These are phyloP conservation scores for Hyphopichia wangnamkhiaoensis DNA, from an alignment of 1,139 yeast genomes.

Conservation along the genomic window DNA sequence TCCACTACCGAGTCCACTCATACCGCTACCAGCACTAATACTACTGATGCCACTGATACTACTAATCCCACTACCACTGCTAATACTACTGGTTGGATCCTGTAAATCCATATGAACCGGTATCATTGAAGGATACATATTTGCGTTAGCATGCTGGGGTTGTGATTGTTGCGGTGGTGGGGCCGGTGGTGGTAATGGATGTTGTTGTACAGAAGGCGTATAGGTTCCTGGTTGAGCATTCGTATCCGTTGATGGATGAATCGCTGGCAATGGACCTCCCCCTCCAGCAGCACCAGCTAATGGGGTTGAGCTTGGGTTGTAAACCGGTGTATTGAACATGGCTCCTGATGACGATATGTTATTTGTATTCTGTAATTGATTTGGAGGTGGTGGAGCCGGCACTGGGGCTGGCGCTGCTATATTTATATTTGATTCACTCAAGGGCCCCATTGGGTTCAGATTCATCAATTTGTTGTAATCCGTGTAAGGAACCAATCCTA, in stretches of 20 bases:
- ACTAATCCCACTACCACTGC: background rate
- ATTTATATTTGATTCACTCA: no score
- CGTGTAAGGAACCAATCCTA: no score
- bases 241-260: background rate
- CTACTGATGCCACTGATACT: background rate
- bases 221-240: background rate
- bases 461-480: no score
- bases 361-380: no score
- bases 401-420: background rate
- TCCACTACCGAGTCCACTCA: background rate
- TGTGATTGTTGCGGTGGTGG: no score
- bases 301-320: background rate
- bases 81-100: background rate
- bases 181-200: no score
- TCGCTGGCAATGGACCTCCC: background rate
- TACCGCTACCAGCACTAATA: background rate
- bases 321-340: background rate
- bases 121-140: no score
- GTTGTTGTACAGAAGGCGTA: conserved; percentile 2
- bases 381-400: no score
- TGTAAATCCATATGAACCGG: background rate
- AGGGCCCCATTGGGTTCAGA: no score
- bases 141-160: no score
- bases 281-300: no score
- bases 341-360: no score